These are phyloP conservation scores for Neurospora sp. DNA, from an alignment of 495 filamentous ascomycete species.

Conservation along the genomic window DNA sequence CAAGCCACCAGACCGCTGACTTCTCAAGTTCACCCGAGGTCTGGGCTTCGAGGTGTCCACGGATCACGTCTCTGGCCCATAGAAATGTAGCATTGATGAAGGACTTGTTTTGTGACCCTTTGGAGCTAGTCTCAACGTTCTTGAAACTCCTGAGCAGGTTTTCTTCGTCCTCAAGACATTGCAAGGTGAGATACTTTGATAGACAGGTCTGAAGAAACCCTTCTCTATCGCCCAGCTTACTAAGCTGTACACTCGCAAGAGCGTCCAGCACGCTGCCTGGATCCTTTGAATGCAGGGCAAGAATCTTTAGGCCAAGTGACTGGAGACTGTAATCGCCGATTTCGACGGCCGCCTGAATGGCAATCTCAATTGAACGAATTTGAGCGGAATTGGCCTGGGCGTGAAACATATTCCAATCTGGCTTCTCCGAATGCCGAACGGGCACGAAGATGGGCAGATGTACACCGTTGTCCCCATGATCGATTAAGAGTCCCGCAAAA, in stretches of 20 bases:
- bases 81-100: neutral
- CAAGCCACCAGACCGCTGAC: neutral
- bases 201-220: constrained; percentile 11
- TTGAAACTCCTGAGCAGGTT: neutral
- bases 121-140: neutral
- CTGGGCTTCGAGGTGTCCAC: neutral
- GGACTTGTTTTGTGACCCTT: neutral
- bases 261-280: constrained; percentile 5
- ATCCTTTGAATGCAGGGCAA: constrained; percentile 8
- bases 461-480: neutral
- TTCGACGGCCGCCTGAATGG: constrained; percentile 4
- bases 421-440: constrained; percentile 1
- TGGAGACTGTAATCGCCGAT: constrained; percentile 12
- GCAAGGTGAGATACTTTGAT: constrained; percentile 8
- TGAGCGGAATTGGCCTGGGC: neutral
- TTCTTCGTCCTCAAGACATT: neutral
- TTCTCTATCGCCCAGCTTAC: constrained; percentile 12
- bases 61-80: neutral
- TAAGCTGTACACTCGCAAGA: constrained; percentile 7
- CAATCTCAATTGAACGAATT: constrained; percentile 5
- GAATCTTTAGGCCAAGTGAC: constrained; percentile 7
- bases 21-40: neutral
- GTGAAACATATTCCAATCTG: constrained; percentile 9
- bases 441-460: constrained; percentile 15
- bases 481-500: constrained; percentile 3